Conservation (phyloP, 202 grass and related monocot species). For the Schoenoplectus tabernaemontani region DNA sequence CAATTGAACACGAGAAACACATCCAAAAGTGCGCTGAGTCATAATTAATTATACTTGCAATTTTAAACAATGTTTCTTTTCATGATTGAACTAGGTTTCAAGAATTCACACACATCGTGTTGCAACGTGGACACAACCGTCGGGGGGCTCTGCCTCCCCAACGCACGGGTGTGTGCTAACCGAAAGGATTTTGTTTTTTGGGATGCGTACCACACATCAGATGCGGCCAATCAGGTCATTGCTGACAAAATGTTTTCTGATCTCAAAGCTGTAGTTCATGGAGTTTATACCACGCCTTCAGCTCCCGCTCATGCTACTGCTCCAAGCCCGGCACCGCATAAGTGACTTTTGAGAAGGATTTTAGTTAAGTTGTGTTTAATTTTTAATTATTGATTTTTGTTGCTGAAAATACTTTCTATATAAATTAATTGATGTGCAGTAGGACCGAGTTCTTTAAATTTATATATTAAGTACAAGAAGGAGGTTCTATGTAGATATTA, state of each 20-base stretch:
- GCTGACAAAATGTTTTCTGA: slow-evolving; percentile 52
- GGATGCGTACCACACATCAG: slow-evolving; percentile 94
- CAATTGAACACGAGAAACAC: too few relatives aligned
- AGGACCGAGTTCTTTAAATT: not conserved
- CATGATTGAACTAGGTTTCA: slow-evolving; percentile 48
- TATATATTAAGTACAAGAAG: not conserved
- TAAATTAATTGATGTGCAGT: not conserved
- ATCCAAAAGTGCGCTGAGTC: too few relatives aligned
- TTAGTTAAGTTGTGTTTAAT: not conserved
- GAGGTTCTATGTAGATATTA: not conserved
- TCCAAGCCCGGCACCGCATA: not conserved
- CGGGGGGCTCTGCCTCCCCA: slow-evolving; percentile 85
- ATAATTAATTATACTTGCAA: slow-evolving; percentile 1
- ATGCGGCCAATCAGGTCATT: slow-evolving; percentile 81
- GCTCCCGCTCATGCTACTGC: not conserved
- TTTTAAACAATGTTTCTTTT: not conserved
- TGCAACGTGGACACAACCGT: slow-evolving; percentile 83
- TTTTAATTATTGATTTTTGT: not conserved
- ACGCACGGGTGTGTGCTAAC: slow-evolving; percentile 50
- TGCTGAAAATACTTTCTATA: not conserved
- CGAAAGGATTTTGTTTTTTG: slow-evolving; percentile 79
- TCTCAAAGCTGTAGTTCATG: slow-evolving; percentile 26
- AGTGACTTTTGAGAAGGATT: not conserved
- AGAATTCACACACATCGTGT: slow-evolving; percentile 75
- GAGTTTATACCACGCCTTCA: not conserved